A percentile compares a stretch with the other conserved stretches of the same genome.
Conservation (phyloP, 139 green algal genomes). For the Nannochloris sp. region DNA sequence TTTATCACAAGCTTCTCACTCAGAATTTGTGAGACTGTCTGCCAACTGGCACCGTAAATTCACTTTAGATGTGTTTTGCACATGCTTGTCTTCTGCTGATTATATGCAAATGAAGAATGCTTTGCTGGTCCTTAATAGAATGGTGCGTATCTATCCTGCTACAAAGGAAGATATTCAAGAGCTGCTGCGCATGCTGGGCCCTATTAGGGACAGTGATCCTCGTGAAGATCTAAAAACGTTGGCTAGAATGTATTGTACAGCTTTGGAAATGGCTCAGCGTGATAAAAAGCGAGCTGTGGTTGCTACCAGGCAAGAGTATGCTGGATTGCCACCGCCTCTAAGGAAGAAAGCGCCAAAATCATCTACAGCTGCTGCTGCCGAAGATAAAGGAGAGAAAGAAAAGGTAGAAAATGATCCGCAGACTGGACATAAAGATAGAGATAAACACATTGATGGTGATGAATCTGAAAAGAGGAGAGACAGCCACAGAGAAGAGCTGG, state of each 20-base stretch:
- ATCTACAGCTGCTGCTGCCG: too few species aligned
- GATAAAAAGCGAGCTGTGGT: conserved; percentile 21
- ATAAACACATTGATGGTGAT: too few species aligned
- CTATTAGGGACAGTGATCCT: conserved; percentile 28
- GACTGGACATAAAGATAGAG: too few species aligned
- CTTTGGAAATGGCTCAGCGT: conserved; percentile 20
- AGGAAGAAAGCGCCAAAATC: too few species aligned
- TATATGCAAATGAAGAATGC: conserved; percentile 52
- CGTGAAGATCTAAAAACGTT: conserved; percentile 42
- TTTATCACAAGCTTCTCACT: conserved; percentile 8
- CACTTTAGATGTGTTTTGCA: conserved; percentile 21
- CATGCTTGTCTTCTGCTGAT: conserved; percentile 25
- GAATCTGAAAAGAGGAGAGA: too few species aligned
- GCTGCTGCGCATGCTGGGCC: not conserved
- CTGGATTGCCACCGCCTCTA: conserved; percentile 23
- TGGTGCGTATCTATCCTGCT: conserved; percentile 12
- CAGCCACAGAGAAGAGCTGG: too few species aligned
- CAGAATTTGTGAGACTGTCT: conserved; percentile 22
- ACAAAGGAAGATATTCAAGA: not conserved
- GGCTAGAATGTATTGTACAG: conserved; percentile 40
- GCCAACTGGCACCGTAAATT: conserved; percentile 29
- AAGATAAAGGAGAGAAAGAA: too few species aligned
- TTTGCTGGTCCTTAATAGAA: conserved; percentile 41
- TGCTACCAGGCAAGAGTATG: conserved; percentile 22
- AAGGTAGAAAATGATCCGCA: too few species aligned